Evolutionary conservation across 495 filamentous ascomycete genomes (phyloP).

Genomic region (Thozetella sp.): DNA sequence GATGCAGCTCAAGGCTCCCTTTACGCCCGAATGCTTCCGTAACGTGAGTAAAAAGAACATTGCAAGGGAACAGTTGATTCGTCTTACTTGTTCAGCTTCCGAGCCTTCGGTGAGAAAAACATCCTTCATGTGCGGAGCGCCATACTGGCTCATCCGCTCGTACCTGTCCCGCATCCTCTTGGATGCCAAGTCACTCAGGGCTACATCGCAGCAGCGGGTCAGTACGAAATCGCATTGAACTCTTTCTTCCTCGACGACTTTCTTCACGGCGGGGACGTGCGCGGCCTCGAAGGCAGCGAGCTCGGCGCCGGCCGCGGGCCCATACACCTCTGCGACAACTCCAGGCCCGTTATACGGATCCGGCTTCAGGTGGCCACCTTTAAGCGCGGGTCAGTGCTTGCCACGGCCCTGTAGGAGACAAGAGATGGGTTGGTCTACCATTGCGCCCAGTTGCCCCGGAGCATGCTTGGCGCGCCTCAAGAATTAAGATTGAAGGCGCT

Average conservation of each 20-base stretch:
- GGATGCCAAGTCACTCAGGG: slow-evolving; percentile 38
- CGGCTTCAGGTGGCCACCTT: slow-evolving; percentile 52
- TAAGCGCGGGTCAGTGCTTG: neutral
- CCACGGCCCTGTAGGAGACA: neutral
- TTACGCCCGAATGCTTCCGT: slow-evolving; percentile 9
- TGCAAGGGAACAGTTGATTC: no score
- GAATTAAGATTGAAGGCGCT: slow-evolving; percentile 1
- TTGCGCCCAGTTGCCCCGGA: slow-evolving; percentile 5
- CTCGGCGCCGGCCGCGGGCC: slow-evolving; percentile 40
- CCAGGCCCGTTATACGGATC: slow-evolving; percentile 50
- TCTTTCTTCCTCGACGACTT: slow-evolving; percentile 37
- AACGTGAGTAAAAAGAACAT: neutral
- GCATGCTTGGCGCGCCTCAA: slow-evolving; percentile 4
- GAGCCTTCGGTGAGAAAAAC: slow-evolving; percentile 25
- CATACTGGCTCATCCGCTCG: slow-evolving; percentile 19
- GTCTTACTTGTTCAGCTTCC: slow-evolving; percentile 13
- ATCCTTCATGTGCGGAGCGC: slow-evolving; percentile 29
- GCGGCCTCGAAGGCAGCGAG: slow-evolving; percentile 49
- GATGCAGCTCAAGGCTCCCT: slow-evolving; percentile 17
- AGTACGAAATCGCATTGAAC: slow-evolving; percentile 45
- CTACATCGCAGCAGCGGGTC: slow-evolving; percentile 47
- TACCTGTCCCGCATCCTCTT: slow-evolving; percentile 30
- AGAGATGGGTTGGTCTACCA: slow-evolving; percentile 9
- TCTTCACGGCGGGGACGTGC: slow-evolving; percentile 43
- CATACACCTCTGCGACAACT: slow-evolving; percentile 30